These are phyloP conservation scores for Pleurotus eryngii DNA, from an alignment of 768 basidiomycete species.

Conservation along the genomic window DNA sequence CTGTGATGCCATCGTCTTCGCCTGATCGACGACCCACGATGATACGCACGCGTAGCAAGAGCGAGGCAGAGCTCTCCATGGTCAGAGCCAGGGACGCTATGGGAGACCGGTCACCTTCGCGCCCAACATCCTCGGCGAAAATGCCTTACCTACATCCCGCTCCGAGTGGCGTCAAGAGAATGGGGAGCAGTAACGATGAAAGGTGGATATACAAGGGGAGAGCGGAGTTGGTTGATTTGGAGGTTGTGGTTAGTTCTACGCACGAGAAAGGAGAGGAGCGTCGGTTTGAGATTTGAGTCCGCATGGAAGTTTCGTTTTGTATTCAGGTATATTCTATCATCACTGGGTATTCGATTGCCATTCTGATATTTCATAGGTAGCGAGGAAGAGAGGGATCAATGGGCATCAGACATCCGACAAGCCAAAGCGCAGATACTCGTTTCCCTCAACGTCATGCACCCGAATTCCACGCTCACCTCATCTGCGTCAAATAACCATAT, in stretches of 20 bases:
- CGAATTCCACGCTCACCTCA: slow-evolving; percentile 79
- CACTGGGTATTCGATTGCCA: neutral
- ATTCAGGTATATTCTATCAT: slow-evolving; percentile 47
- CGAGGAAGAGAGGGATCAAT: slow-evolving; percentile 57
- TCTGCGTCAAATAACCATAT: slow-evolving; percentile 75
- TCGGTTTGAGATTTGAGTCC: slow-evolving; percentile 76
- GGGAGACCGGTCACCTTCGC: neutral
- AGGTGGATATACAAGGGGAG: slow-evolving; percentile 73
- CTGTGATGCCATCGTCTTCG: slow-evolving; percentile 15
- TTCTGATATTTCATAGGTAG: slow-evolving; percentile 32
- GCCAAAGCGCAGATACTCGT: slow-evolving; percentile 71
- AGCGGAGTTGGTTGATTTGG: slow-evolving; percentile 68
- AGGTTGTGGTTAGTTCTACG: slow-evolving; percentile 57
- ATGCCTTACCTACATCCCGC: slow-evolving; percentile 18
- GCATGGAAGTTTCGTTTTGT: slow-evolving; percentile 71
- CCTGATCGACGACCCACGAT: slow-evolving; percentile 27
- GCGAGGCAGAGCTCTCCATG: slow-evolving; percentile 52
- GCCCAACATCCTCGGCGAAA: slow-evolving; percentile 3
- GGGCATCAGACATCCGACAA: slow-evolving; percentile 63
- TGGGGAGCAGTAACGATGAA: slow-evolving; percentile 44
- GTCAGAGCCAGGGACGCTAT: slow-evolving; percentile 9
- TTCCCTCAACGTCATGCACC: slow-evolving; percentile 66
- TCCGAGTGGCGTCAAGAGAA: slow-evolving; percentile 27
- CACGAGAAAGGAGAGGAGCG: slow-evolving; percentile 49
- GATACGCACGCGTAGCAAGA: slow-evolving; percentile 51